Evolutionary conservation across 1,284 basidiomycete genomes (phyloP).

Genomic region (Earliella scabrosa): DNA sequence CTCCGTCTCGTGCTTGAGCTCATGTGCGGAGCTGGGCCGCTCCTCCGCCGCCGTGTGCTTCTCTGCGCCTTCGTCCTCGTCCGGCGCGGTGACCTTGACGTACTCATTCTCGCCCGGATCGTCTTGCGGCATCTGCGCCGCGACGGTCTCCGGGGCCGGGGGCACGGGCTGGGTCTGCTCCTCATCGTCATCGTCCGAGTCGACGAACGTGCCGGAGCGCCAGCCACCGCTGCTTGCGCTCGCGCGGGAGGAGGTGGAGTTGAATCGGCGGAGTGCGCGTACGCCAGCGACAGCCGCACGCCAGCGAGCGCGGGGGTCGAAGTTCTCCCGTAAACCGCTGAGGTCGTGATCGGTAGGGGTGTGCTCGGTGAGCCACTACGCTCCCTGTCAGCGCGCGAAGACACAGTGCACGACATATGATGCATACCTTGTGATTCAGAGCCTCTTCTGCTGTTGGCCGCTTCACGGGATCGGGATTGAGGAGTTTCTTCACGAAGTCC

Average conservation of each 20-base stretch:
- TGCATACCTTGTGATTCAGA: constrained; percentile 52
- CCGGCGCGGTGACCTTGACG: constrained; percentile 31
- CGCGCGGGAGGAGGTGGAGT: constrained; percentile 26
- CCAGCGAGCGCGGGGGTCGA: constrained; percentile 74
- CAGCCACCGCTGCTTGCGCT: constrained; percentile 32
- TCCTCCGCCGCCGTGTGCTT: constrained; percentile 1
- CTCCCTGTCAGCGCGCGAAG: background rate
- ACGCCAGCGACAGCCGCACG: constrained; percentile 67
- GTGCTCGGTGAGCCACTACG: constrained; percentile 74
- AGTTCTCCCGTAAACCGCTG: constrained; percentile 76
- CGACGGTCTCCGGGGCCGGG: background rate
- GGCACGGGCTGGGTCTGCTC: constrained; percentile 17
- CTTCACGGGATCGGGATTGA: constrained; percentile 74
- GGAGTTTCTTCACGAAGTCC: constrained; percentile 77
- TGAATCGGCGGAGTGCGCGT: constrained; percentile 51
- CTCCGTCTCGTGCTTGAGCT: constrained; percentile 27
- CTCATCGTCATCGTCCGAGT: constrained; percentile 37
- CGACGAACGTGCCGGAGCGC: constrained; percentile 20
- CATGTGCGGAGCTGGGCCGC: constrained; percentile 22
- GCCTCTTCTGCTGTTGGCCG: constrained; percentile 82
- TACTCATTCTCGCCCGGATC: constrained; percentile 34
- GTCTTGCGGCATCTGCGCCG: constrained; percentile 2
- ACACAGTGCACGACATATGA: background rate
- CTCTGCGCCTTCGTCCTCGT: constrained; percentile 25
- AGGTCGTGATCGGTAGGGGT: constrained; percentile 73